Percentiles rank a stretch among this genome's conserved stretches.
phyloP scores from a whole-genome alignment of 2,329 filamentous ascomycete species.

The Aspergillus pseudoglaucus region DNA sequence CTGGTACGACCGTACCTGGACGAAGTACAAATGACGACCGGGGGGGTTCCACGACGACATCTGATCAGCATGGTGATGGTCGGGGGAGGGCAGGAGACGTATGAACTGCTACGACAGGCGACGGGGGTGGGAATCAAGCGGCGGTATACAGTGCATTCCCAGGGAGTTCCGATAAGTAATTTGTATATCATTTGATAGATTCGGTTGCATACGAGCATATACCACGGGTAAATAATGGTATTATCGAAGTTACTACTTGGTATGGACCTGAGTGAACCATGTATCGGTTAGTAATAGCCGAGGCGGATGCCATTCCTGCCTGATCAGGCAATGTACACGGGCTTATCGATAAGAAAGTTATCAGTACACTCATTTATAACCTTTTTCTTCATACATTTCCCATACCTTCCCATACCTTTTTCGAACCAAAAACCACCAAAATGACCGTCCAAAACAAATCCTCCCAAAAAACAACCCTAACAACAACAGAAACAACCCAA shows the following conservation, averaged over 20 bases:
- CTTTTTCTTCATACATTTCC: not conserved
- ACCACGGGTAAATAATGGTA: not conserved
- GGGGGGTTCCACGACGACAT: slow-evolving; percentile 61
- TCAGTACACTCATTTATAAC: too few species aligned
- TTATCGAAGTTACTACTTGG: too few species aligned
- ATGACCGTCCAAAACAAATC: not conserved
- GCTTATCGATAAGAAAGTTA: not conserved
- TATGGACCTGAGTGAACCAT: too few species aligned
- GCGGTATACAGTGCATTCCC: slow-evolving; percentile 72
- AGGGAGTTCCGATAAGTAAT: slow-evolving; percentile 73
- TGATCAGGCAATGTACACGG: not conserved
- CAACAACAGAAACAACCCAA: not conserved
- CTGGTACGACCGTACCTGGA: slow-evolving; percentile 67
- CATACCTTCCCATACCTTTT: not conserved
- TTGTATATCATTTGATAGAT: slow-evolving; percentile 56
- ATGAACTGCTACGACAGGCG: slow-evolving; percentile 57
- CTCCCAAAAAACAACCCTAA: not conserved
- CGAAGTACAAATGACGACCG: slow-evolving; percentile 62
- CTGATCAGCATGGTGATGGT: slow-evolving; percentile 81
- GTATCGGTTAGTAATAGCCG: too few species aligned
- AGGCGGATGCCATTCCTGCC: not conserved
- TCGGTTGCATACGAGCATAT: not conserved
- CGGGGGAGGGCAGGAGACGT: slow-evolving; percentile 60
- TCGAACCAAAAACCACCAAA: not conserved
- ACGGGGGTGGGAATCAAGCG: slow-evolving; percentile 67